phyloP scores from a whole-genome alignment of 2,329 filamentous ascomycete species.

The Aplosporella prunicola region DNA sequence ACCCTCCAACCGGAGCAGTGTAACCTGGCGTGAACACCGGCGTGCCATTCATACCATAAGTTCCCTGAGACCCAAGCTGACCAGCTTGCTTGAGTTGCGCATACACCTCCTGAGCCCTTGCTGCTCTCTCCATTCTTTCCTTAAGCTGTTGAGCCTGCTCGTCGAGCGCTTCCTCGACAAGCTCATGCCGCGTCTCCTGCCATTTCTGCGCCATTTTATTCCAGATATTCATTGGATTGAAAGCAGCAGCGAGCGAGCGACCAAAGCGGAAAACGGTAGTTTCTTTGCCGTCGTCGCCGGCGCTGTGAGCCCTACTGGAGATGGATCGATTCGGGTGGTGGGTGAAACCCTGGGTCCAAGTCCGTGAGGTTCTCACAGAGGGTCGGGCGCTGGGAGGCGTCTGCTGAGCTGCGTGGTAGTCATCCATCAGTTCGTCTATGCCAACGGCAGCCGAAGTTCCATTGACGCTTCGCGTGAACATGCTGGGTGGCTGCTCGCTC shows the following conservation, averaged over 20 bases:
- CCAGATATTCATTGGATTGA: conserved; percentile 13
- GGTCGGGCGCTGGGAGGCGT: conserved; percentile 1
- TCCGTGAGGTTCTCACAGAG: background rate
- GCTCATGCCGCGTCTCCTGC: conserved; percentile 9
- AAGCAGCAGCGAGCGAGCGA: conserved; percentile 11
- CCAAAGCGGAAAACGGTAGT: conserved; percentile 12
- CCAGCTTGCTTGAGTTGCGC: conserved; percentile 23
- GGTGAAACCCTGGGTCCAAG: background rate
- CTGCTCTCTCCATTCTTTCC: conserved; percentile 21
- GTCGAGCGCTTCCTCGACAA: conserved; percentile 9
- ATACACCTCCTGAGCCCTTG: conserved; percentile 23
- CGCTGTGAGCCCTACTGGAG: conserved; percentile 1
- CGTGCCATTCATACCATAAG: conserved; percentile 17
- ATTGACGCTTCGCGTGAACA: conserved; percentile 44
- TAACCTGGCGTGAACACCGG: conserved; percentile 7
- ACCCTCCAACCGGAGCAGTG: conserved; percentile 4
- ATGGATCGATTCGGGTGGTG: conserved; percentile 9
- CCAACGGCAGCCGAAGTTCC: conserved; percentile 17
- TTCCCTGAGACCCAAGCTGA: conserved; percentile 24
- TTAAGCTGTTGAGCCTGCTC: conserved; percentile 7
- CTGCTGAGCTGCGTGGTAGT: conserved; percentile 17
- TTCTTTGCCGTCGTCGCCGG: conserved; percentile 7
- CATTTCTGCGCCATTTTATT: conserved; percentile 11
- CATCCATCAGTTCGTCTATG: conserved; percentile 32
- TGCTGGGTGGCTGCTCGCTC: conserved; percentile 59